Evolutionary conservation across 805 yeast genomes (phyloP), one percentile per base, ranked within the genome.

Genomic region (Pichia ethanolica): DNA sequence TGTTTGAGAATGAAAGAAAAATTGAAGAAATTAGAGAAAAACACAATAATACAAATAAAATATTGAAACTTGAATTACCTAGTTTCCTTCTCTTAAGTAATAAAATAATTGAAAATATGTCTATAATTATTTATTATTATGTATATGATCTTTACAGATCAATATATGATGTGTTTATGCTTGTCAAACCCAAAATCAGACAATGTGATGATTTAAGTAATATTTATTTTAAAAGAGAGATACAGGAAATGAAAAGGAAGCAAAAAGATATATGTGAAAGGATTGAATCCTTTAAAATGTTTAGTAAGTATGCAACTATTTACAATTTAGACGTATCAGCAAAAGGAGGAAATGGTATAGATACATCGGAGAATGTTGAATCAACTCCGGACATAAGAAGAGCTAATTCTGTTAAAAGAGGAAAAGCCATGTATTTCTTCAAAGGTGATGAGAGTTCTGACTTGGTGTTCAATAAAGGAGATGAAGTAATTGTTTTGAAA

Each of bases 61-160:
- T 54, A 4, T 63, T 80, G 52, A 75, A 76, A 49, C 50, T 49
- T 33, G 84, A 79, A 39, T 56, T 81, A 1, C 82, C 83, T 0
- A 44, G 52, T 4, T 73, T 77, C 44, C 66, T 73, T 48, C 49
- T 61, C 7, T 58, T 72, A 10, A 60, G 72, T 0, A 50, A 62
- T 4, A 43, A 56, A 12, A 57, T 72, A 27, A 56, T 71, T 38
- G 57, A 60, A 27, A 70, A 69, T 5, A 44, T 74, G 5, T 62
- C 69, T 32, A 48, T 55, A 3, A 56, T 66, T 49, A 49, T 68
- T 12, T 77, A 68, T 52, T 79, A 60, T 51, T 59, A 70, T 59
- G 67, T 30, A 39, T 59, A 34, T 71, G 73, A 57, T 67, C 70
- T 54, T 41, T 73, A 49, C 47, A 51, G 50, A 50, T 47, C 45